Conservation (phyloP, 352 stramenopile species). For the Globisporangium cylindrosporum region DNA sequence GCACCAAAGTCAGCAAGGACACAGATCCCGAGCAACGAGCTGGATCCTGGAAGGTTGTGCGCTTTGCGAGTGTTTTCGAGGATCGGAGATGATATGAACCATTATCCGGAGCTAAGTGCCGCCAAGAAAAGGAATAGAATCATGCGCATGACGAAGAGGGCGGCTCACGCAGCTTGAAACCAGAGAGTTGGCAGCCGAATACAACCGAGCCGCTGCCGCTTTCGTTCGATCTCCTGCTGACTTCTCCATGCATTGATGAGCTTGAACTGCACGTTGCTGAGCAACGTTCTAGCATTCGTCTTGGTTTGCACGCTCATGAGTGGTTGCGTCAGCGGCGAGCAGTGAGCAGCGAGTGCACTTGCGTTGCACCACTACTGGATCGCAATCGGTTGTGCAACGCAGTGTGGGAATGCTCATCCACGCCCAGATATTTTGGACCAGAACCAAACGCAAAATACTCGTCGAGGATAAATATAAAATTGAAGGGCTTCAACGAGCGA, state of each 20-base stretch:
- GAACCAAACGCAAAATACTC: neutral
- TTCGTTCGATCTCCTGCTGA: neutral
- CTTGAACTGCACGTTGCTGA: neutral
- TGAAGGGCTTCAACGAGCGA: neutral
- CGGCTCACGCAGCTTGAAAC: conserved; percentile 5
- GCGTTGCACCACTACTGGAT: neutral
- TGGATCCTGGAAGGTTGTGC: conserved; percentile 12
- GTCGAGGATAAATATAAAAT: neutral
- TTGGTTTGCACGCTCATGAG: neutral
- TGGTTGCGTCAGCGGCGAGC: neutral
- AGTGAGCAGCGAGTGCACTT: neutral
- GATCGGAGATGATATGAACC: conserved; percentile 12
- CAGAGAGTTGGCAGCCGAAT: conserved; percentile 8
- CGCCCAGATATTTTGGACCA: neutral
- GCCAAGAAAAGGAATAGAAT: conserved; percentile 11
- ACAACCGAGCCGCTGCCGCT: conserved; percentile 1
- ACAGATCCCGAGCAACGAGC: neutral
- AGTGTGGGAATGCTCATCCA: neutral
- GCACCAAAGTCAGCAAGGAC: conserved; percentile 1
- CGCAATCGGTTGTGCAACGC: no score
- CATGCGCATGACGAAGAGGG: conserved; percentile 11
- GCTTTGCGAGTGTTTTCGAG: neutral
- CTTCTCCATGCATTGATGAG: conserved; percentile 2
- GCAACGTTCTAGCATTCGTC: neutral
- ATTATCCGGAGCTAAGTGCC: conserved; percentile 5